Evolutionary conservation across 2,329 filamentous ascomycete species (phyloP).

Genomic region (Chalara sp.): DNA sequence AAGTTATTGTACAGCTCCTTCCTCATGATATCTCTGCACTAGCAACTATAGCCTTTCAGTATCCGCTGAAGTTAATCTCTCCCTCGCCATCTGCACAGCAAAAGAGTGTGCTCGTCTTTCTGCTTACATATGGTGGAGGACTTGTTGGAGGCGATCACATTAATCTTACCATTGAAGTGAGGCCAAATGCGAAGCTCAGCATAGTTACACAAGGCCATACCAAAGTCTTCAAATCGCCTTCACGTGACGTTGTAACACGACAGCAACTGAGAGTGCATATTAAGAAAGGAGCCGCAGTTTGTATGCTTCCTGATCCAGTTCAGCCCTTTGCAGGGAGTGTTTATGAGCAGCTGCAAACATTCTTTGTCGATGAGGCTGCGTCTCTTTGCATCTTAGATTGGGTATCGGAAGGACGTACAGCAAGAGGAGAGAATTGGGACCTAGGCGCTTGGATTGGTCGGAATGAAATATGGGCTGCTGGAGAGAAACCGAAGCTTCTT

Average conservation of each 20-base stretch:
- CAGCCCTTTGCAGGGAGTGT: conserved; percentile 82
- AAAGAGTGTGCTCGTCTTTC: conserved; percentile 71
- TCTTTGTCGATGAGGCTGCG: conserved; percentile 50
- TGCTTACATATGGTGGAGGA: conserved; percentile 91
- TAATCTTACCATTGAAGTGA: conserved; percentile 61
- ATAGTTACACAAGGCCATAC: conserved; percentile 74
- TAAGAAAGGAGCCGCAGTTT: conserved; percentile 45
- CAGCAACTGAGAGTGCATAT: conserved; percentile 49
- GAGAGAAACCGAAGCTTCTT: conserved; percentile 52
- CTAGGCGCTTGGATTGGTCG: conserved; percentile 72
- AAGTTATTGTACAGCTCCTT: conserved; percentile 65
- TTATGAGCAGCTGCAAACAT: conserved; percentile 79
- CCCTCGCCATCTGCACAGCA: conserved; percentile 60
- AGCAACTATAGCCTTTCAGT: conserved; percentile 76
- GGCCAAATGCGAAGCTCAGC: conserved; percentile 57
- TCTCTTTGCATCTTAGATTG: conserved; percentile 84
- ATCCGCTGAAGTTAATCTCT: conserved; percentile 88
- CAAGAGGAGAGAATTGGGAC: conserved; percentile 84
- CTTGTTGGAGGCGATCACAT: conserved; percentile 84
- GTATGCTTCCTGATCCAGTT: conserved; percentile 80
- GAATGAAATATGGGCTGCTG: conserved; percentile 74
- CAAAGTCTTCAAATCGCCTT: conserved; percentile 83
- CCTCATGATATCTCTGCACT: conserved; percentile 67
- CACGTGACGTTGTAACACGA: conserved; percentile 46
- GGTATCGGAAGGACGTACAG: conserved; percentile 82